These are phyloP conservation scores for Tetratostichococcus sp. DNA, from an alignment of 139 green algal species.

Conservation along the genomic window DNA sequence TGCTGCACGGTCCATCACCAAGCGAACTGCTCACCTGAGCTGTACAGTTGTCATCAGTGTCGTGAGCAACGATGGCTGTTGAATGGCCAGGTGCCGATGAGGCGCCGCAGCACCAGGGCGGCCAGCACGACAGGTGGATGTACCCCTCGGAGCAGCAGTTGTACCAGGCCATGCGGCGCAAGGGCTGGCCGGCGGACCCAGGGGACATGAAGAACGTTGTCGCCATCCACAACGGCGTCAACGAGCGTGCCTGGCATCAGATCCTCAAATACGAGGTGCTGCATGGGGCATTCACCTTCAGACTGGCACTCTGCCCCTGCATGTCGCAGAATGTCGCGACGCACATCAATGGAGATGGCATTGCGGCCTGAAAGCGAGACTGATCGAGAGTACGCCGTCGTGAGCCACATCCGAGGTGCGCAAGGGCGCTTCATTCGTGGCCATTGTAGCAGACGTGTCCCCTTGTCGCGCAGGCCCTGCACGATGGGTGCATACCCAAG, in stretches of 20 bases:
- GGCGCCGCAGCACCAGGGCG: constrained; percentile 4
- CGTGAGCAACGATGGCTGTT: not conserved
- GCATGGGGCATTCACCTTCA: no score
- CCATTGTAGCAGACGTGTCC: no score
- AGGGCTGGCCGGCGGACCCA: constrained; percentile 76
- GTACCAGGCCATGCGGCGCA: constrained; percentile 88
- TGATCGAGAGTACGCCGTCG: no score
- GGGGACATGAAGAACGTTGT: constrained; percentile 85
- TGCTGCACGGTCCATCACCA: no score
- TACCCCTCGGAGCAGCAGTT: constrained; percentile 92
- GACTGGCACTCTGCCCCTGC: no score
- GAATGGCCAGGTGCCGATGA: not conserved
- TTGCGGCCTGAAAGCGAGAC: no score
- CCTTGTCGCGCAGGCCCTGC: not conserved
- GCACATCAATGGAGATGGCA: no score
- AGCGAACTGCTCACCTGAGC: not conserved
- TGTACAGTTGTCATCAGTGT: no score
- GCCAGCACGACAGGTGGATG: constrained; percentile 49
- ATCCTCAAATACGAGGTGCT: not conserved
- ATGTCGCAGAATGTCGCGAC: no score
- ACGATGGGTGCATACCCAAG: constrained; percentile 21
- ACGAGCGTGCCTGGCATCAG: constrained; percentile 81
- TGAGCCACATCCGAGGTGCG: no score
- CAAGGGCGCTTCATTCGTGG: no score
- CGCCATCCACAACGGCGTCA: constrained; percentile 92